These are phyloP conservation scores for Tulasnella sp. DNA, from an alignment of 768 basidiomycete species.

Conservation along the genomic window DNA sequence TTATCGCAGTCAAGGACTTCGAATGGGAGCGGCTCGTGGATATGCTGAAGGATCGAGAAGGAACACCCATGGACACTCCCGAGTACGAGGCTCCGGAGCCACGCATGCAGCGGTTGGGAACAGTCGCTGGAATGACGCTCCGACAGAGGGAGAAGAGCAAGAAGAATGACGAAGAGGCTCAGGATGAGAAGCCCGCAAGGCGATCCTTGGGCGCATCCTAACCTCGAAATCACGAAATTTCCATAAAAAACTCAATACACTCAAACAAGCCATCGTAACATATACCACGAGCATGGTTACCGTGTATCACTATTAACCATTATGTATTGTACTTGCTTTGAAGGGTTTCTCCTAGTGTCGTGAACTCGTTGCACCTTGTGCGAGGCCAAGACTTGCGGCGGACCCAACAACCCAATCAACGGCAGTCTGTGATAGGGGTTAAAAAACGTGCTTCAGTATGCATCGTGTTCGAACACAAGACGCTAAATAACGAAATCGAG, in stretches of 20 bases:
- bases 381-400: no score
- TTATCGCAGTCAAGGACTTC: constrained; percentile 28
- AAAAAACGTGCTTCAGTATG: background rate
- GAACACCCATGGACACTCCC: background rate
- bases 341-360: background rate
- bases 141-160: background rate
- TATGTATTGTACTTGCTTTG: background rate
- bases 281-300: background rate
- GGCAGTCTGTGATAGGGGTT: background rate
- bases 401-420: no score
- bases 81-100: background rate
- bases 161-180: background rate
- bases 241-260: background rate
- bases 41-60: constrained; percentile 16
- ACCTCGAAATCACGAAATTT: background rate
- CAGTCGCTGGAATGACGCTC: background rate
- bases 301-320: background rate
- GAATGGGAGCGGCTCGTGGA: constrained; percentile 27
- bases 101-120: background rate
- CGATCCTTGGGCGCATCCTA: background rate
- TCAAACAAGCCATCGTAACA: background rate
- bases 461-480: background rate
- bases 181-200: background rate
- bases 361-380: background rate
- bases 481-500: background rate